A percentile compares a stretch with the other conserved stretches of the same genome.
phyloP scores from a whole-genome alignment of 1,284 basidiomycete genomes.

The Kwoniella shivajii region DNA sequence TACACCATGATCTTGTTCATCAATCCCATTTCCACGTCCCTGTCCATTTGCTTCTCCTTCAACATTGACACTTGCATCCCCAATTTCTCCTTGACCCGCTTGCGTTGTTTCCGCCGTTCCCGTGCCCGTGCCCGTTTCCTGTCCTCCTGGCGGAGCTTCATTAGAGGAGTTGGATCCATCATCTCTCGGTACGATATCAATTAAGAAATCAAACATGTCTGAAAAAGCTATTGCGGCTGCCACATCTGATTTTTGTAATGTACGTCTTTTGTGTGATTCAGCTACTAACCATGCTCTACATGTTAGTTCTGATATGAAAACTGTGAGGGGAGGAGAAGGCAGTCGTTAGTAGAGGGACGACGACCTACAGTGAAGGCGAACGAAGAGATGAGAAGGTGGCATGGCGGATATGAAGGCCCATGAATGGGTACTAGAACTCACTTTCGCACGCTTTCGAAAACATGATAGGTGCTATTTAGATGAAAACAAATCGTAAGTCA shows the following conservation, averaged over 20 bases:
- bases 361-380: not conserved
- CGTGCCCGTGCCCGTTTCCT: conserved; percentile 5
- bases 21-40: not conserved
- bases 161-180: conserved; percentile 54
- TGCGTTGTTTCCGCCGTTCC: not conserved
- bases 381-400: not conserved
- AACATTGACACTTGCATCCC: conserved; percentile 1
- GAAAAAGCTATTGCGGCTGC: conserved; percentile 84
- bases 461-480: conserved; percentile 73
- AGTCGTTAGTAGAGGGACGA: not conserved
- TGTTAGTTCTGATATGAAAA: conserved; percentile 93
- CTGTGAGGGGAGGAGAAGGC: conserved; percentile 54
- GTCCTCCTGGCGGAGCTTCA: conserved; percentile 7
- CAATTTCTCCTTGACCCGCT: conserved; percentile 4
- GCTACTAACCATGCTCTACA: conserved; percentile 91
- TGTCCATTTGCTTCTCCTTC: conserved; percentile 1
- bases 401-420: not conserved
- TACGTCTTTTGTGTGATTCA: conserved; percentile 87
- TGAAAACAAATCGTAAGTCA: not conserved
- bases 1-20: not conserved
- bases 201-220: conserved; percentile 90
- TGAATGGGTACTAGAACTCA: conserved; percentile 56
- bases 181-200: conserved; percentile 86
- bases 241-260: conserved; percentile 85
- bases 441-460: conserved; percentile 97